Percentiles rank a stretch among this genome's conserved stretches.
These are phyloP conservation scores for Suillus subluteus DNA, from an alignment of 768 basidiomycete species.

Conservation along the genomic window DNA sequence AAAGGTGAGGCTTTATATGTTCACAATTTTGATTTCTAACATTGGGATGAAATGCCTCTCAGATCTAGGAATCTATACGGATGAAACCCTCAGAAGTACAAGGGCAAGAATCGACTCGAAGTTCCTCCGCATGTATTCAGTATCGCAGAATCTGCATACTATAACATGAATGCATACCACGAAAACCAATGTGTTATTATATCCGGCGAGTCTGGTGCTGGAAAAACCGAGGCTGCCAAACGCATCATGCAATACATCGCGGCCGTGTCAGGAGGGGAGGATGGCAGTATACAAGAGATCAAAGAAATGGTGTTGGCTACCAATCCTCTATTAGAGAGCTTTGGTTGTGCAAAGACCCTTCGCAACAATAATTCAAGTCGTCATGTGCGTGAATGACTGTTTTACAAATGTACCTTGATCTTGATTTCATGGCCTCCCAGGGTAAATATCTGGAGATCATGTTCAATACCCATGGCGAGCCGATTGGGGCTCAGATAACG, in stretches of 20 bases:
- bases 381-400: slow-evolving; percentile 67
- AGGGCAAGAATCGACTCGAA: slow-evolving; percentile 97
- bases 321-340: slow-evolving; percentile 95
- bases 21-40: slow-evolving; percentile 9
- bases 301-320: slow-evolving; percentile 99
- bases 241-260: slow-evolving; percentile 99
- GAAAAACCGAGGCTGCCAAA: slow-evolving; percentile 99
- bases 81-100: slow-evolving; percentile 85
- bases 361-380: slow-evolving; percentile 99
- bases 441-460: slow-evolving; percentile 99
- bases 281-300: slow-evolving; percentile 93
- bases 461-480: slow-evolving; percentile 93
- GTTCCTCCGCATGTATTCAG: slow-evolving; percentile 97
- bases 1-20: slow-evolving; percentile 54
- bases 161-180: slow-evolving; percentile 99
- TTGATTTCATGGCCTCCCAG: slow-evolving; percentile 43
- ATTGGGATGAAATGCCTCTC: slow-evolving; percentile 14
- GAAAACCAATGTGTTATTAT: slow-evolving; percentile 99
- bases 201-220: slow-evolving; percentile 97
- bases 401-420: not conserved
- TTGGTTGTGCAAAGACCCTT: slow-evolving; percentile 98
- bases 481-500: slow-evolving; percentile 97
- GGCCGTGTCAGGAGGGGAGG: slow-evolving; percentile 87
- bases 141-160: slow-evolving; percentile 96
- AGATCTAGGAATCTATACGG: slow-evolving; percentile 99